Percentiles rank a stretch among this genome's conserved stretches.
Evolutionary conservation across 306 rosid species (phyloP).

Genomic region (Glycyrrhiza uralensis): DNA sequence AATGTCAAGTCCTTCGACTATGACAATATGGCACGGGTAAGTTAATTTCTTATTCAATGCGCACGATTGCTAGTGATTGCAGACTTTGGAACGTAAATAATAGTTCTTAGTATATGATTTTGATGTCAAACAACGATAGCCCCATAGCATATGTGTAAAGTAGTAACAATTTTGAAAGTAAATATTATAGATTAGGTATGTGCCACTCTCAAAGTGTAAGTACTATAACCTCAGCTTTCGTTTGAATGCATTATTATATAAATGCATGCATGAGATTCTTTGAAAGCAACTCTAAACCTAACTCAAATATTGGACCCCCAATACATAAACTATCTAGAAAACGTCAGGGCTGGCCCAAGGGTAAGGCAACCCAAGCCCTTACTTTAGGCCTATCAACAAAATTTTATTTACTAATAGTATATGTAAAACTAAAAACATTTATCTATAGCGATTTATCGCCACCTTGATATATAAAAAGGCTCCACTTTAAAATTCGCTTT

Average conservation of each 20-base stretch:
- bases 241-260: neutral
- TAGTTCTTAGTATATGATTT: neutral
- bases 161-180: neutral
- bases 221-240: neutral
- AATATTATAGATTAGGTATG: neutral
- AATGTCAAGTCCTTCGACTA: neutral
- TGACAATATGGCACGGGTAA: neutral
- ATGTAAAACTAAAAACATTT: too few species aligned
- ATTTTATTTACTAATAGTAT: too few species aligned
- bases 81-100: neutral
- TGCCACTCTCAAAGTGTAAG: neutral
- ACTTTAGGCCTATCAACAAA: too few species aligned
- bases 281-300: conserved; percentile 25
- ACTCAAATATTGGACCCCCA: conserved; percentile 12
- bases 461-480: too few species aligned
- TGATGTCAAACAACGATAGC: neutral
- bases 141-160: neutral
- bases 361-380: too few species aligned
- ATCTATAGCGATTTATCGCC: too few species aligned
- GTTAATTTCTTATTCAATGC: neutral
- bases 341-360: too few species aligned
- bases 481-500: too few species aligned
- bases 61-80: conserved; percentile 9
- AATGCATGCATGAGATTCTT: neutral
- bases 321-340: neutral